These are phyloP conservation scores for Ganoderma meredithae DNA, from an alignment of 1,284 basidiomycete species.

Conservation along the genomic window DNA sequence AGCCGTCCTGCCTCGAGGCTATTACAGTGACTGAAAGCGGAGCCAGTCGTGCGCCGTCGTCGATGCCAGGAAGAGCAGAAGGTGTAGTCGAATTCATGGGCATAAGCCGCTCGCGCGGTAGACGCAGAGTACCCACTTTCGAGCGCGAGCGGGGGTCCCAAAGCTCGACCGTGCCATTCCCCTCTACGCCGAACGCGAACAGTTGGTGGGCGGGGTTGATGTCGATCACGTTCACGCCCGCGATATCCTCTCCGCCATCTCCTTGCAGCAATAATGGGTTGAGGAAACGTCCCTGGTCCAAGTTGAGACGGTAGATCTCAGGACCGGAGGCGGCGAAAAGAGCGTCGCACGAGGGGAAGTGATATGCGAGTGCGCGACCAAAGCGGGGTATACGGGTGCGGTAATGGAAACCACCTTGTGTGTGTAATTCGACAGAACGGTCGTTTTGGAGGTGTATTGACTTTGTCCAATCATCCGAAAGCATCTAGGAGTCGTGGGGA, in stretches of 20 bases:
- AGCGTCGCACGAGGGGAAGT: slow-evolving; percentile 61
- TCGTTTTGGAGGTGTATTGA: slow-evolving; percentile 97
- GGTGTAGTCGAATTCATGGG: slow-evolving; percentile 49
- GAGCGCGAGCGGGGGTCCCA: slow-evolving; percentile 95
- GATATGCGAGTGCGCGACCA: slow-evolving; percentile 90
- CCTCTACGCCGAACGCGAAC: slow-evolving; percentile 89
- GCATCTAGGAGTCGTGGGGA: slow-evolving; percentile 66
- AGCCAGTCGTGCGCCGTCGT: slow-evolving; percentile 41
- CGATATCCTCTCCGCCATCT: slow-evolving; percentile 61
- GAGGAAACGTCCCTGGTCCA: slow-evolving; percentile 95
- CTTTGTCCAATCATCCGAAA: slow-evolving; percentile 99
- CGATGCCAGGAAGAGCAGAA: slow-evolving; percentile 52
- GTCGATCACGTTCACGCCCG: slow-evolving; percentile 92
- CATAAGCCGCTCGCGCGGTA: slow-evolving; percentile 72
- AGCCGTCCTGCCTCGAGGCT: slow-evolving; percentile 84
- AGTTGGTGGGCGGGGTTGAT: slow-evolving; percentile 95
- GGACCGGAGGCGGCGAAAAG: slow-evolving; percentile 72
- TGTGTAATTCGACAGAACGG: slow-evolving; percentile 94
- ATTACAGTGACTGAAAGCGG: slow-evolving; percentile 84
- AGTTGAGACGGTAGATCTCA: slow-evolving; percentile 93
- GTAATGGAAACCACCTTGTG: slow-evolving; percentile 93
- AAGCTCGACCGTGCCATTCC: slow-evolving; percentile 88
- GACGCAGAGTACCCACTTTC: slow-evolving; percentile 77
- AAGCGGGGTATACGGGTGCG: slow-evolving; percentile 94
- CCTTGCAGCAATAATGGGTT: slow-evolving; percentile 74